A percentile compares a stretch with the other conserved stretches of the same genome.
Conservation (phyloP, 1,284 basidiomycete species). For the Cutaneotrichosporon cyanovorans region DNA sequence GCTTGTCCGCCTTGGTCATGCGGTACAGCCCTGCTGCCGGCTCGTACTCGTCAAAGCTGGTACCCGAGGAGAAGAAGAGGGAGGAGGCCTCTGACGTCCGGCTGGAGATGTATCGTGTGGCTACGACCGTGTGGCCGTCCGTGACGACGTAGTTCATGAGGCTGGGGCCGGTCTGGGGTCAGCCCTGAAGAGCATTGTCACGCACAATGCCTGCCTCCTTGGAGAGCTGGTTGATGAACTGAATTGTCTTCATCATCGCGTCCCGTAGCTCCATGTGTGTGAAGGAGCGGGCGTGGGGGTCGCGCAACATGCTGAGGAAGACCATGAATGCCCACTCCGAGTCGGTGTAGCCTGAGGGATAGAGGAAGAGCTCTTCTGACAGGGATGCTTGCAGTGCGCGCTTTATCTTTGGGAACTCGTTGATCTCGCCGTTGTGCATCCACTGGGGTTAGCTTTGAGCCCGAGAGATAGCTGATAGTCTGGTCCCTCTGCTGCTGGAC, state of each 20-base stretch:
- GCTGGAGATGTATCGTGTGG: conserved; percentile 89
- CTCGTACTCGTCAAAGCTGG: conserved; percentile 83
- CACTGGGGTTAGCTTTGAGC: conserved; percentile 52
- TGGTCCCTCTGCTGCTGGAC: too few relatives aligned
- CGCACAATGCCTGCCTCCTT: conserved; percentile 63
- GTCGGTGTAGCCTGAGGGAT: conserved; percentile 87
- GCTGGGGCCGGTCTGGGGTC: conserved; percentile 56
- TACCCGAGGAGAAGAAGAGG: conserved; percentile 91
- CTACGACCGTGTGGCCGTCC: conserved; percentile 86
- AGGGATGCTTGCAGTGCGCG: conserved; percentile 65
- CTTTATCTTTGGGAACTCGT: conserved; percentile 73
- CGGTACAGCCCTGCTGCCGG: conserved; percentile 71
- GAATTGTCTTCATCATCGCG: conserved; percentile 81
- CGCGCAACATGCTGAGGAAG: conserved; percentile 76
- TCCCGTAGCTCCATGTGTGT: conserved; percentile 47
- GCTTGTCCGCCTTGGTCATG: conserved; percentile 93
- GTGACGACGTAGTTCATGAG: conserved; percentile 95
- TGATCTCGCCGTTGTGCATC: conserved; percentile 89
- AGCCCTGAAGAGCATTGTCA: not conserved
- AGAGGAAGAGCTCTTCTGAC: conserved; percentile 73
- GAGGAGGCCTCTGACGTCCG: conserved; percentile 87
- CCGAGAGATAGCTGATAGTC: conserved; percentile 19
- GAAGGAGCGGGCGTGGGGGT: conserved; percentile 57
- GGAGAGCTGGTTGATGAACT: conserved; percentile 66
- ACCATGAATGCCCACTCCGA: conserved; percentile 94